These are phyloP conservation scores for Melaleuca alternifolia DNA, from an alignment of 345 rosid species.

Conservation along the genomic window DNA sequence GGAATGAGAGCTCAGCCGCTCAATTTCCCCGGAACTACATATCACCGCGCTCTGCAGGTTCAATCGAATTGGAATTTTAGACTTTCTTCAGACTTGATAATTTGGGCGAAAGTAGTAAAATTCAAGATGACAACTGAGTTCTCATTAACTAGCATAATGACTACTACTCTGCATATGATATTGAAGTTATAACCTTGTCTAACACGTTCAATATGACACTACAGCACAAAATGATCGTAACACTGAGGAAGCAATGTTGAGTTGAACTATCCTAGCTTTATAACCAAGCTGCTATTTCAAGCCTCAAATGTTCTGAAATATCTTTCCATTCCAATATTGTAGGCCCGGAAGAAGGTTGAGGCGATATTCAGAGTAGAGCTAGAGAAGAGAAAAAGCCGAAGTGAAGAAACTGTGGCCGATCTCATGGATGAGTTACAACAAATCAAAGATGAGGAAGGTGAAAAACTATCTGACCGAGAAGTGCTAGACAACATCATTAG, in stretches of 20 bases:
- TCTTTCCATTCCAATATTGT: neutral
- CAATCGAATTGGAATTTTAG: neutral
- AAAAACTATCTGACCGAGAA: constrained; percentile 25
- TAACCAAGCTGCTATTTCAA: neutral
- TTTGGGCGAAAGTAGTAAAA: neutral
- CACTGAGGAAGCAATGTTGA: neutral
- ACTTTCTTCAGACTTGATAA: neutral
- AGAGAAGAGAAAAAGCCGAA: constrained; percentile 18
- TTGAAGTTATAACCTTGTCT: neutral
- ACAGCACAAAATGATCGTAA: neutral
- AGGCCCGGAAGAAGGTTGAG: constrained; percentile 24
- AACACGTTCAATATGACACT: neutral
- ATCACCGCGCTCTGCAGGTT: constrained; percentile 21
- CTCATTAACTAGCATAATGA: neutral
- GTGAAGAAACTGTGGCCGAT: constrained; percentile 8
- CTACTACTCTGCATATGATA: neutral
- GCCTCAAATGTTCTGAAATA: neutral
- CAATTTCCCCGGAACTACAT: constrained; percentile 30
- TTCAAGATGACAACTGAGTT: neutral
- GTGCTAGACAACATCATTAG: constrained; percentile 28
- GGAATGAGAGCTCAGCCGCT: constrained; percentile 27
- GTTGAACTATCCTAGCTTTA: neutral
- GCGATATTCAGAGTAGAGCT: constrained; percentile 15
- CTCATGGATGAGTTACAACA: constrained; percentile 36
- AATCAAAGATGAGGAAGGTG: constrained; percentile 25